Evolutionary conservation across 2,329 filamentous ascomycete genomes (phyloP), one percentile per base, ranked within the genome.

Genomic region (Helotiales sp.): DNA sequence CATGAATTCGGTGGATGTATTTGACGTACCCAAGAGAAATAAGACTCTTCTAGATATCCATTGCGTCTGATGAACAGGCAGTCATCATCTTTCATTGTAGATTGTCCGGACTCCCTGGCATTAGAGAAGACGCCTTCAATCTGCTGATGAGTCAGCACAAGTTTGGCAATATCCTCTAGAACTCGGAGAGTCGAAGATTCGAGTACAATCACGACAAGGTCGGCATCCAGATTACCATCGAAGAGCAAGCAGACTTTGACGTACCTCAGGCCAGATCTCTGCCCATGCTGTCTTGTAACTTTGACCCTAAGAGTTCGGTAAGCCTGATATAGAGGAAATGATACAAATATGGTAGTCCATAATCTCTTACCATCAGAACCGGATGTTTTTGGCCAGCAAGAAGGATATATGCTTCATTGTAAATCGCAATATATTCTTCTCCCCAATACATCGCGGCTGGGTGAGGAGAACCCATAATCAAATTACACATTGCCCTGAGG

Each of bases 1-100:
- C n/a, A n/a, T n/a, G n/a, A n/a, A n/a, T n/a, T n/a, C n/a, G n/a
- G n/a, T n/a, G n/a, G n/a, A n/a, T n/a, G n/a, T n/a, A n/a, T n/a
- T n/a, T n/a, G n/a, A n/a, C n/a, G n/a, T n/a, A n/a, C n/a, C 89
- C 89, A 93, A 12, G 87, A 90, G 70, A 93, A 93, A 69, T 90
- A 93, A 0, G 88, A 86, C 69, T 95, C 90, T 71, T 96, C 89
- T 1, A 91, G 73, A 60, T 83, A 91, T 1, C 85, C 83, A 61
- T 84, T 83, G 7, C 90, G 83, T 47, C 81, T 78, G 30, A 95
- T 81, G 66, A 92, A 91, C 1, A 93, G 76, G 56, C 84, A 85
- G 62, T 93, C 89, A 66, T 95, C 90, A 63, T 93, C 86, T 71
- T 92, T 93, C 88, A 93, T 90, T 0, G 87, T 91, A 0, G 90